Evolutionary conservation across 768 basidiomycete species (phyloP).

Genomic region (Auricularia heimuer): DNA sequence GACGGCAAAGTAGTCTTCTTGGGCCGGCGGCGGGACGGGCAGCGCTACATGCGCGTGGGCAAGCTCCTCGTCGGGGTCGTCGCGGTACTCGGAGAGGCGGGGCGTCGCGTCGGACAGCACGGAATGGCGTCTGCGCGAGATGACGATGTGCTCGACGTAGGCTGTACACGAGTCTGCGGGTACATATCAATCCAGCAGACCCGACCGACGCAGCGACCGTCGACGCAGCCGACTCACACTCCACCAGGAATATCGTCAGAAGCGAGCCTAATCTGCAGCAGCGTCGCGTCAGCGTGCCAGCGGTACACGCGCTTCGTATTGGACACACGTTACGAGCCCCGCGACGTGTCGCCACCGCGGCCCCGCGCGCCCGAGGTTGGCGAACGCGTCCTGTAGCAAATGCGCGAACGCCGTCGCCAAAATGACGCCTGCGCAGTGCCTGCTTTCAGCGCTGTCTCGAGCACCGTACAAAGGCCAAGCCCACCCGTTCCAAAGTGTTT

Average conservation of each 20-base stretch:
- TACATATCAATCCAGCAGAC: not conserved
- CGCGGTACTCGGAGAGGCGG: not conserved
- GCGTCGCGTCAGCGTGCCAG: not conserved
- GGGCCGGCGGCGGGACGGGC: too few species aligned
- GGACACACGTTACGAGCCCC: constrained; percentile 57
- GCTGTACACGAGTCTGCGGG: constrained; percentile 58
- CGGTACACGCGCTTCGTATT: not conserved
- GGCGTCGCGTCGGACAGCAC: not conserved
- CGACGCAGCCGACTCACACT: constrained; percentile 43
- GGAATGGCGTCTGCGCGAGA: constrained; percentile 18
- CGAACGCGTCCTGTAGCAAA: constrained; percentile 67
- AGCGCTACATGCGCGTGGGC: not conserved
- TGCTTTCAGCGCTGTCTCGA: not conserved
- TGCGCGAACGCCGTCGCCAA: constrained; percentile 77
- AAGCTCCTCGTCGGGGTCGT: constrained; percentile 3
- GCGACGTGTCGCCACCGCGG: constrained; percentile 42
- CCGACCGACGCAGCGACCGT: not conserved
- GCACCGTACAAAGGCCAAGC: not conserved
- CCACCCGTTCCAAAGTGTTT: constrained; percentile 78
- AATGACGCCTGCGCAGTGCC: constrained; percentile 48
- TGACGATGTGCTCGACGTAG: constrained; percentile 50
- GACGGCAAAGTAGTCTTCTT: too few species aligned
- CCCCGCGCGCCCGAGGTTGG: constrained; percentile 43
- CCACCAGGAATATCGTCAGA: constrained; percentile 63
- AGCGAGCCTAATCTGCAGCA: constrained; percentile 47